Percentiles rank a stretch among this genome's conserved stretches.
Conservation (phyloP, 805 yeast species). For the Sugiyamaella boreocaroliniensis region DNA sequence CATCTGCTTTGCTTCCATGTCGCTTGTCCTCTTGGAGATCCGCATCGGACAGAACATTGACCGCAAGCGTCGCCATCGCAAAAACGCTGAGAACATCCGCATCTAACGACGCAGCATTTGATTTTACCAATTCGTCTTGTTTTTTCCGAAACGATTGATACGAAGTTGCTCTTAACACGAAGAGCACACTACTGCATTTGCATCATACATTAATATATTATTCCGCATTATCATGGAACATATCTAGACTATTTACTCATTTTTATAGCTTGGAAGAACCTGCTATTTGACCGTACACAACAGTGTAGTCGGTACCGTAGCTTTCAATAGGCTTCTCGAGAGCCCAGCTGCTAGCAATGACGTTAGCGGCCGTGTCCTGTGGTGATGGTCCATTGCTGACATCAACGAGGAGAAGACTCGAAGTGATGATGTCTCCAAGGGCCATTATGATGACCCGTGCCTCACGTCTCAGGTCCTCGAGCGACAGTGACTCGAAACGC, state of each 20-base stretch:
- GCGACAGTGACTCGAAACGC: conserved; percentile 3
- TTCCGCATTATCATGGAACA: neutral
- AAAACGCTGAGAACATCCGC: neutral
- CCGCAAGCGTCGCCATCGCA: neutral
- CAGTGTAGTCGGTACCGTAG: conserved; percentile 1
- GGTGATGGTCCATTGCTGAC: neutral
- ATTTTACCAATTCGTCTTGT: no score
- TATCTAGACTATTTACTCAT: no score
- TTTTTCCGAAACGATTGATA: neutral
- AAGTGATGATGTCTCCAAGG: conserved; percentile 9
- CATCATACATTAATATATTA: neutral
- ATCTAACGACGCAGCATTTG: no score
- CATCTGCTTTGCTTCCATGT: conserved; percentile 19
- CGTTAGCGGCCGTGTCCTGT: conserved; percentile 3
- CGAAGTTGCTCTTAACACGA: neutral
- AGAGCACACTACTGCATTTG: neutral
- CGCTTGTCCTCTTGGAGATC: conserved; percentile 7
- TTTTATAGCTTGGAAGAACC: conserved; percentile 1
- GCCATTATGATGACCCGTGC: conserved; percentile 5
- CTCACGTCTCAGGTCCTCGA: conserved; percentile 3
- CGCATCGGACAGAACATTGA: conserved; percentile 12
- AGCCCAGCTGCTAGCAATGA: conserved; percentile 8
- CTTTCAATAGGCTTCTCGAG: neutral
- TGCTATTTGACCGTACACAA: conserved; percentile 5
- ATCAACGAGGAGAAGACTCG: conserved; percentile 7